A percentile compares a stretch with the other conserved stretches of the same genome.
phyloP scores from a whole-genome alignment of 352 stramenopile genomes.

The Globisporangium acanthophoron region DNA sequence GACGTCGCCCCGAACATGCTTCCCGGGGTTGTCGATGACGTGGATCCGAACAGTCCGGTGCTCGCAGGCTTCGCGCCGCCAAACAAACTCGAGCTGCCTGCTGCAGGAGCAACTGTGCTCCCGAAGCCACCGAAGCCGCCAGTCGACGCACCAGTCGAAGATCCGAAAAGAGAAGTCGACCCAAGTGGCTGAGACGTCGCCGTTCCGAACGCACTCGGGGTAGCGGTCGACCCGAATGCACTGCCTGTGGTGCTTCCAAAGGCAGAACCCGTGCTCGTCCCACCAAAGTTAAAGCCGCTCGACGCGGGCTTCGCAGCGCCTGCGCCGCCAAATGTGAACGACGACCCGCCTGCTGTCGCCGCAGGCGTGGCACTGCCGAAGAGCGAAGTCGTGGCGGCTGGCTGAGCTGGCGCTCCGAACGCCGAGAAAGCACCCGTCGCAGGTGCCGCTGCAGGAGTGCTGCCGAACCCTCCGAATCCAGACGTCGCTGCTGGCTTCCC shows the following conservation, averaged over 20 bases:
- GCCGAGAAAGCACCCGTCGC: conserved; percentile 30
- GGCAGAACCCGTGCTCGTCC: conserved; percentile 16
- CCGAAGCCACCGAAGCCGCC: conserved; percentile 40
- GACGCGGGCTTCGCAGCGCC: conserved; percentile 23
- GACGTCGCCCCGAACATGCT: conserved; percentile 29
- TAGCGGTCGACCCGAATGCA: conserved; percentile 26
- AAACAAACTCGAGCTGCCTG: conserved; percentile 34
- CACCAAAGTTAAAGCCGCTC: conserved; percentile 40
- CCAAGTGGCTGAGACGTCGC: conserved; percentile 23
- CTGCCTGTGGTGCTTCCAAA: conserved; percentile 31
- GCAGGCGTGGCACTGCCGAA: conserved; percentile 34
- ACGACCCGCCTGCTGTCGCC: conserved; percentile 17
- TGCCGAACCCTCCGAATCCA: conserved; percentile 35
- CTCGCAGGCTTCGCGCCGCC: conserved; percentile 29
- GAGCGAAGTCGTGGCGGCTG: conserved; percentile 26
- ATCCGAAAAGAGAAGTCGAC: conserved; percentile 41
- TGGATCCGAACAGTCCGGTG: conserved; percentile 32
- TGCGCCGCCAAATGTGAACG: conserved; percentile 34
- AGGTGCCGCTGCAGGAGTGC: conserved; percentile 23
- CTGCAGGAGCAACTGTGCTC: conserved; percentile 17
- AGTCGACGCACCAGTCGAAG: conserved; percentile 20
- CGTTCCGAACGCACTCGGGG: conserved; percentile 33
- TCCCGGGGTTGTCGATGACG: conserved; percentile 16
- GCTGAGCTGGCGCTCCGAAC: conserved; percentile 29
- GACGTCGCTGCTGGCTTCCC: conserved; percentile 32